A percentile compares a stretch with the other conserved stretches of the same genome.
Evolutionary conservation across 169 alveolate species (phyloP).

Genomic region (Plasmodium berghei): DNA sequence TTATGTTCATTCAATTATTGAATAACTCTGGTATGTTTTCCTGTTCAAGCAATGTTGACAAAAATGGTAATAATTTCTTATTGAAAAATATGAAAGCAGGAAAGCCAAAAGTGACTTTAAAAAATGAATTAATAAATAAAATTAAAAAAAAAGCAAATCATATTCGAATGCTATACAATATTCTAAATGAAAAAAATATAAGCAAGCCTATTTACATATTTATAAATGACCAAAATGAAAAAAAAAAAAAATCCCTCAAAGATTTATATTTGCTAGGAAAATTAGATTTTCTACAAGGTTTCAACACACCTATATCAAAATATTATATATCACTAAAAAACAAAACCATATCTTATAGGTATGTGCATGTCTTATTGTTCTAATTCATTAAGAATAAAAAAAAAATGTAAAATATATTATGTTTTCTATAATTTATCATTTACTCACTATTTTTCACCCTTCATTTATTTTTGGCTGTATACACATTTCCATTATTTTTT

Average conservation of each 20-base stretch:
- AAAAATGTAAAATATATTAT: not conserved
- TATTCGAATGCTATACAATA: constrained; percentile 31
- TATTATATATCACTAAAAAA: constrained; percentile 26
- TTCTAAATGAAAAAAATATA: constrained; percentile 18
- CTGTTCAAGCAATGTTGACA: not conserved
- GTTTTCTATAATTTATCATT: not conserved
- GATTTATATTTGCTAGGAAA: constrained; percentile 24
- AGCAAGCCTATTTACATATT: constrained; percentile 48
- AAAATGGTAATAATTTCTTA: not conserved
- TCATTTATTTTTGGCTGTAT: not conserved
- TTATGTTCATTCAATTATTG: not conserved
- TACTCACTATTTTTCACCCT: not conserved
- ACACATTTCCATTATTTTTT: constrained; percentile 5
- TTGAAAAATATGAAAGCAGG: not conserved
- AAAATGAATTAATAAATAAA: constrained; percentile 38
- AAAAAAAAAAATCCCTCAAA: constrained; percentile 33
- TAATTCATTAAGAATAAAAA: not conserved
- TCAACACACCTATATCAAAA: constrained; percentile 60
- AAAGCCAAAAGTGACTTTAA: not conserved
- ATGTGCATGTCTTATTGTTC: not conserved
- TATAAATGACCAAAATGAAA: constrained; percentile 40
- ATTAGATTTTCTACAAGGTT: constrained; percentile 48
- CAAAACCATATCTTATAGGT: not conserved
- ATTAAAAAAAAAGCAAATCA: constrained; percentile 34
- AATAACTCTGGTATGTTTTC: not conserved